Percentiles rank a stretch among this genome's conserved stretches.
Conservation (phyloP, 345 rosid genomes). For the Trapa incisa region DNA sequence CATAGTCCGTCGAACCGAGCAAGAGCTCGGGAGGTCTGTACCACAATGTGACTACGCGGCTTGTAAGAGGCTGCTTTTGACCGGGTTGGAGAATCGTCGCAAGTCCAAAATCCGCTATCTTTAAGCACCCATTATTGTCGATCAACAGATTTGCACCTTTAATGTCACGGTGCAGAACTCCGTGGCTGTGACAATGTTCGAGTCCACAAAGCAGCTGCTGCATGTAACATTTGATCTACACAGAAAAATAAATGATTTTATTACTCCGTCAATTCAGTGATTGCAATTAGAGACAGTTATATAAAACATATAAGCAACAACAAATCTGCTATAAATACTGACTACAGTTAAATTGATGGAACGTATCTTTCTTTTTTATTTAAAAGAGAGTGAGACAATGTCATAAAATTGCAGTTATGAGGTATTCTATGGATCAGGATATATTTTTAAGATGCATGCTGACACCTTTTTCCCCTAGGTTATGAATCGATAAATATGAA, state of each 20-base stretch:
- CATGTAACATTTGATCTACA: slow-evolving; percentile 51
- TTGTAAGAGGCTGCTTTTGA: slow-evolving; percentile 42
- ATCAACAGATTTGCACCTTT: slow-evolving; percentile 42
- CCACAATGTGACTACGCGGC: slow-evolving; percentile 52
- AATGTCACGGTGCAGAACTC: slow-evolving; percentile 45
- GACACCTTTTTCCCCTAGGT: no score
- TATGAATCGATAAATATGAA: no score
- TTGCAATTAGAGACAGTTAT: background rate
- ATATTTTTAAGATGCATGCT: no score
- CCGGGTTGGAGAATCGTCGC: slow-evolving; percentile 25
- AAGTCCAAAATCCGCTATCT: slow-evolving; percentile 49
- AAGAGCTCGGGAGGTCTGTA: slow-evolving; percentile 54
- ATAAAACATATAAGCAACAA: background rate
- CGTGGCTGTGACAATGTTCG: slow-evolving; percentile 41
- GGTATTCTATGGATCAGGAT: no score
- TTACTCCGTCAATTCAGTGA: background rate
- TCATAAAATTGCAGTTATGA: no score
- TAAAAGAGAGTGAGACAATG: no score
- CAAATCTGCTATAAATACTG: no score
- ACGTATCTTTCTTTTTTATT: no score
- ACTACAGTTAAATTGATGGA: no score
- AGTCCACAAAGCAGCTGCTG: slow-evolving; percentile 40
- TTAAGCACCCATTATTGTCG: slow-evolving; percentile 31
- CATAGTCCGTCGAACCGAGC: slow-evolving; percentile 47
- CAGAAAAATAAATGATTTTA: background rate